A percentile compares a stretch with the other conserved stretches of the same genome.
Evolutionary conservation across 495 filamentous ascomycete genomes (phyloP).

Genomic region (Platismatia glauca): DNA sequence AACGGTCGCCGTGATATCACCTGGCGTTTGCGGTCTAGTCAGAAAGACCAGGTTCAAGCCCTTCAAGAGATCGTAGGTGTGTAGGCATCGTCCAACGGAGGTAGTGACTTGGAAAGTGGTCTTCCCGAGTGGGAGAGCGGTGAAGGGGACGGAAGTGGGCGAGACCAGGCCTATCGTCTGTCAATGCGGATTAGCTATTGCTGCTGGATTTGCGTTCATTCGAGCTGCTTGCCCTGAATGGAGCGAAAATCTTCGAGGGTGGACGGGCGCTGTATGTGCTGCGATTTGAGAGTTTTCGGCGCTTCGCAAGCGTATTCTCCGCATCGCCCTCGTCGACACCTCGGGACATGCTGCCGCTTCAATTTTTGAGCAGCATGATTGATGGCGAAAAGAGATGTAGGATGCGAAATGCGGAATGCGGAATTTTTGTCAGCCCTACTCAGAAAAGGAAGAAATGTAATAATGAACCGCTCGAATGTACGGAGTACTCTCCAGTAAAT

Average conservation of each 20-base stretch:
- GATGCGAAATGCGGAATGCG: too few relatives aligned
- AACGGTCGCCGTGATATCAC: conserved; percentile 70
- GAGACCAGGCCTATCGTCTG: conserved; percentile 91
- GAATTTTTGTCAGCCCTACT: not conserved
- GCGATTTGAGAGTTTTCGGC: conserved; percentile 48
- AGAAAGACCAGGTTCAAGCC: conserved; percentile 88
- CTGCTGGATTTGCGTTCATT: not conserved
- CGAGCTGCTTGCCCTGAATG: conserved; percentile 61
- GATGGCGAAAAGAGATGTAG: not conserved
- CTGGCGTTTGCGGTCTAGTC: conserved; percentile 79
- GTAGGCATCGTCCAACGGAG: conserved; percentile 76
- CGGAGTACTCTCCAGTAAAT: too few relatives aligned
- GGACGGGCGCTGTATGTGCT: conserved; percentile 25
- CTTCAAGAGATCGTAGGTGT: conserved; percentile 86
- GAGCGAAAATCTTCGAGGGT: conserved; percentile 75
- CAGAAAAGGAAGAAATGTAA: too few relatives aligned
- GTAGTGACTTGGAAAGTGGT: conserved; percentile 96
- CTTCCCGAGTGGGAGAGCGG: conserved; percentile 78
- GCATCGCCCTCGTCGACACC: conserved; percentile 22
- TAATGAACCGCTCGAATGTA: too few relatives aligned
- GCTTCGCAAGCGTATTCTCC: conserved; percentile 53
- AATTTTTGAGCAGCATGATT: not conserved
- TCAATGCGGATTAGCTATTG: conserved; percentile 12
- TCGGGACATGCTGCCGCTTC: conserved; percentile 10
- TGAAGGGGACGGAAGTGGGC: conserved; percentile 80